These are phyloP conservation scores for Massariosphaeria phaeospora DNA, from an alignment of 495 filamentous ascomycete genomes.

Conservation along the genomic window DNA sequence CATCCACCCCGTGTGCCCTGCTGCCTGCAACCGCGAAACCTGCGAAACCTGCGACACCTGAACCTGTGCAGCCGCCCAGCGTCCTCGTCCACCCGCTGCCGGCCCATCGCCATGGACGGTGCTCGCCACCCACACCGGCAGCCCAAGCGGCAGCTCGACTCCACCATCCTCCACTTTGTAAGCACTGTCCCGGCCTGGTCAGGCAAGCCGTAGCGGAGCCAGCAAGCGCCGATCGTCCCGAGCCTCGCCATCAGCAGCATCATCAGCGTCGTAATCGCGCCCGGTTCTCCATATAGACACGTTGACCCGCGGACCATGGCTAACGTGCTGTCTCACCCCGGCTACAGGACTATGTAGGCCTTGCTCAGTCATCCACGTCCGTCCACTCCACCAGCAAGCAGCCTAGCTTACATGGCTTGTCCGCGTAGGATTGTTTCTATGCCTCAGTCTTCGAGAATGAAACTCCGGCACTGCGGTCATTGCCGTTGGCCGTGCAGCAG, in stretches of 20 bases:
- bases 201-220: not conserved
- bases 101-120: not conserved
- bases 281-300: not conserved
- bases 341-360: constrained; percentile 23
- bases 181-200: constrained; percentile 28
- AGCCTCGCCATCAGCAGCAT: constrained; percentile 1
- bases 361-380: not conserved
- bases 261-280: not conserved
- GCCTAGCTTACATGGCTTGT: not conserved
- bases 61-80: not conserved
- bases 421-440: constrained; percentile 78
- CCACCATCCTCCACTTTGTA: constrained; percentile 80
- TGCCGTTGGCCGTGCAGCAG: constrained; percentile 72
- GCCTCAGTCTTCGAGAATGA: constrained; percentile 81
- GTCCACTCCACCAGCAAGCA: not conserved
- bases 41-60: not conserved
- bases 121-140: not conserved
- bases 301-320: not conserved
- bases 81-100: not conserved
- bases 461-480: constrained; percentile 63
- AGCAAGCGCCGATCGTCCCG: not conserved
- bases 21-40: no score
- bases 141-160: constrained; percentile 50
- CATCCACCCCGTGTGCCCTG: no score
- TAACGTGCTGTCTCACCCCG: constrained; percentile 25